Evolutionary conservation across 345 rosid species (phyloP), one percentile per base, ranked within the genome.

Genomic region (Citrus sp.): DNA sequence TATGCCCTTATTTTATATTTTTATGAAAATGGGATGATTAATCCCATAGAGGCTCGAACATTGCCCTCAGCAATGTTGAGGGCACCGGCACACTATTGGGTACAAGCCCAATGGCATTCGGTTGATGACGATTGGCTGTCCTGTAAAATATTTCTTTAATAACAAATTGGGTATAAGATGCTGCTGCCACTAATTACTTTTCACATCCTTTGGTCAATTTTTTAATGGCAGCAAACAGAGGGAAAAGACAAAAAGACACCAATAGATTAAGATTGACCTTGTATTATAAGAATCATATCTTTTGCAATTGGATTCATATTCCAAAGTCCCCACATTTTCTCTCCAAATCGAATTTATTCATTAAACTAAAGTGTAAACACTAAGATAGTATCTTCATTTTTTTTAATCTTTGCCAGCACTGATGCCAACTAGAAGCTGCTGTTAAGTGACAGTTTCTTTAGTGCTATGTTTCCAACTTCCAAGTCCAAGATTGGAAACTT

Each of bases 231-330:
- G 67, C 69, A 25, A 34, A 12, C 12, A 10, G 76, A 68, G 73
- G 74, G 63, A 83, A 25, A 40, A 70, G 68, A 84, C 83, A 76
- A 46, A 46, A 46, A 12, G 51, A 67, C 68, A 72, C 60, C 72
- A 80, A 61, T 78, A 67, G 79, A 75, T 74, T 72, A 18, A 7
- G 27, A 62, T 79, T 81, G 75, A 78, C 83, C 65, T 62, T 56
- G 0, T 5, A 54, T 54, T 54, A 18, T 9, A 25, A 25, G 70
- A 49, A 78, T 73, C 76, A 59, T 67, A 86, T 80, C 81, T 71
- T 67, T 8, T 38, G 25, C 34, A 65, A 34, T 60, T 60, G 70
- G 82, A 82, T 76, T 77, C 56, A 64, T 61, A 60, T 66, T 32
- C 62, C 67, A n/a, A 2, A 9, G 65, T 32, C 70, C 77, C 75